Conservation (phyloP, 1,284 basidiomycete species). For the Leccinum griseonigrum region DNA sequence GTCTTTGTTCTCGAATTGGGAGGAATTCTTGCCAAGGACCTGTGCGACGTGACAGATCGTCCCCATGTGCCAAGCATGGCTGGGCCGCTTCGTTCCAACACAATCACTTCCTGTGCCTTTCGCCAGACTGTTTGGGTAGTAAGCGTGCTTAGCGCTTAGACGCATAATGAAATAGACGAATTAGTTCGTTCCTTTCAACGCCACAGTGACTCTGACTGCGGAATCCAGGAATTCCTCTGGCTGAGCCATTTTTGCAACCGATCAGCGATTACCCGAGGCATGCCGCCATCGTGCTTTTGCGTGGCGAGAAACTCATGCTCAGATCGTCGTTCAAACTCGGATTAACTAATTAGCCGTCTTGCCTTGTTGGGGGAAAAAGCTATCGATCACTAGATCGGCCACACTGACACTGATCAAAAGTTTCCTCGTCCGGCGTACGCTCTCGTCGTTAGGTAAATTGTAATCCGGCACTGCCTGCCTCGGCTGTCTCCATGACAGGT, state of each 20-base stretch:
- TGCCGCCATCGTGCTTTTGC: neutral
- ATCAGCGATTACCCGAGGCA: neutral
- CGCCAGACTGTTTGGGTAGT: neutral
- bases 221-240: neutral
- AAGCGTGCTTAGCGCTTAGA: neutral
- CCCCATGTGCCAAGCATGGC: neutral
- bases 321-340: neutral
- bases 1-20: constrained; percentile 1
- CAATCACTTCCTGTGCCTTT: neutral
- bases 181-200: neutral
- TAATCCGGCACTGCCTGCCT: neutral
- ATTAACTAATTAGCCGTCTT: neutral
- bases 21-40: neutral
- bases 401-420: neutral
- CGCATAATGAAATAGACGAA: neutral
- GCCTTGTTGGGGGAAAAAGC: neutral
- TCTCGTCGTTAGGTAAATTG: neutral
- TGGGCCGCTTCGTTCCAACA: neutral
- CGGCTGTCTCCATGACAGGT: neutral
- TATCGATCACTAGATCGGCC: neutral
- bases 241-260: neutral
- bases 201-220: neutral
- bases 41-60: neutral
- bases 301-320: neutral
- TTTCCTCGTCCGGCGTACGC: neutral